Percentiles rank a stretch among this genome's conserved stretches.
phyloP scores from a whole-genome alignment of 257 asterid species.

The Phtheirospermum japonicum region DNA sequence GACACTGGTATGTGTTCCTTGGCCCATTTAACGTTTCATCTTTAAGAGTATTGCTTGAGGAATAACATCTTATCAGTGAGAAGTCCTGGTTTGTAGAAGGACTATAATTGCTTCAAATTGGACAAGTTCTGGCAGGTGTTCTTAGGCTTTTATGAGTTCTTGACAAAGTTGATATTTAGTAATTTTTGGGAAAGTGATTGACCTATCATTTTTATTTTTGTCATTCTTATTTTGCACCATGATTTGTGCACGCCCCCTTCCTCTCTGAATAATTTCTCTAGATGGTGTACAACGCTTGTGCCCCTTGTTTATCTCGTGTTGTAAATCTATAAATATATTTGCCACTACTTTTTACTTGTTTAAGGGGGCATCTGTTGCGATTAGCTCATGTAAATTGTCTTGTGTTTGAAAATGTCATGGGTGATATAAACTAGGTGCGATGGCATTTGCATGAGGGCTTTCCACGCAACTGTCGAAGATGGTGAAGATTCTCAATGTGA shows the following conservation, averaged over 20 bases:
- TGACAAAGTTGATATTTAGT: conserved; percentile 1
- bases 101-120: conserved; percentile 5
- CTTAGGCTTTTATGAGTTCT: background rate
- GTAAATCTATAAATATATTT: background rate
- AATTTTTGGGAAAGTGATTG: background rate
- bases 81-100: background rate
- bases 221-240: background rate
- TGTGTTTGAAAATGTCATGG: conserved; percentile 17
- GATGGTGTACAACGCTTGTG: background rate
- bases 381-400: conserved; percentile 7
- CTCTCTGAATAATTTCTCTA: background rate
- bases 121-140: background rate
- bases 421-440: conserved; percentile 53
- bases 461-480: conserved; percentile 63
- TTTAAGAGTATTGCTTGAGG: conserved; percentile 10
- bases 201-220: background rate
- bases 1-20: background rate
- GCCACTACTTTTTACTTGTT: background rate
- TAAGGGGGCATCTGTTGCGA: background rate
- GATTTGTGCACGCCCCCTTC: background rate
- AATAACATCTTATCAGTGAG: conserved; percentile 2
- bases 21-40: background rate
- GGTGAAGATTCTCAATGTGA: conserved; percentile 59
- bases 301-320: conserved; percentile 4
- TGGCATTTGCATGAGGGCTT: conserved; percentile 91